These are phyloP conservation scores for Talaromyces pinophilus DNA, from an alignment of 2,329 filamentous ascomycete species.

Conservation along the genomic window DNA sequence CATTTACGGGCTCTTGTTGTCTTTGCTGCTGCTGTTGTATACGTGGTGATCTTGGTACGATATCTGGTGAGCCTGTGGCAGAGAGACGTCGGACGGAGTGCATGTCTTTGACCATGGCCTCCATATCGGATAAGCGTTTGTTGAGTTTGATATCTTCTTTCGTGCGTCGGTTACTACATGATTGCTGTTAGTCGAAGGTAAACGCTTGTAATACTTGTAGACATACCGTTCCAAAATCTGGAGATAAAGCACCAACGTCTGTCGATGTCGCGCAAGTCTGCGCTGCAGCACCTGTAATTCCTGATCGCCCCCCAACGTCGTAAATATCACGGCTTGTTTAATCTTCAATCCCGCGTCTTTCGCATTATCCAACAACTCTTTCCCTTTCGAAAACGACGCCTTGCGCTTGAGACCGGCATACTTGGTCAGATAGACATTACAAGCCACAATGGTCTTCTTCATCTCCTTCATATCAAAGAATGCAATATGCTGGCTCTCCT, in stretches of 20 bases:
- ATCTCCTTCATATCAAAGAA: conserved; percentile 24
- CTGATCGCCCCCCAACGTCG: conserved; percentile 18
- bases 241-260: conserved; percentile 24
- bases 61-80: not conserved
- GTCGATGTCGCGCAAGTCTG: conserved; percentile 24
- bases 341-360: conserved; percentile 9
- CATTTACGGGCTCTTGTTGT: not conserved
- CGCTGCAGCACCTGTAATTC: conserved; percentile 23
- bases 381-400: conserved; percentile 16
- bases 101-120: conserved; percentile 17
- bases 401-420: conserved; percentile 17
- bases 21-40: not conserved
- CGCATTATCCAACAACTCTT: conserved; percentile 12
- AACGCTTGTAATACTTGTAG: no score
- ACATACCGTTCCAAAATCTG: conserved; percentile 25
- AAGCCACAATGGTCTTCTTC: conserved; percentile 22
- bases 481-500: conserved; percentile 18
- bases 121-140: conserved; percentile 12
- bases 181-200: not conserved
- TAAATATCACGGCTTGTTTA: conserved; percentile 11
- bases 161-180: not conserved
- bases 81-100: conserved; percentile 6
- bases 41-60: not conserved
- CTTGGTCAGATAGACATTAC: conserved; percentile 20
- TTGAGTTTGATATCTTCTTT: conserved; percentile 13